Base-by-base conservation (phyloP, 148 eudicot genomes). In the Heliamphora exappendiculata region DNA sequence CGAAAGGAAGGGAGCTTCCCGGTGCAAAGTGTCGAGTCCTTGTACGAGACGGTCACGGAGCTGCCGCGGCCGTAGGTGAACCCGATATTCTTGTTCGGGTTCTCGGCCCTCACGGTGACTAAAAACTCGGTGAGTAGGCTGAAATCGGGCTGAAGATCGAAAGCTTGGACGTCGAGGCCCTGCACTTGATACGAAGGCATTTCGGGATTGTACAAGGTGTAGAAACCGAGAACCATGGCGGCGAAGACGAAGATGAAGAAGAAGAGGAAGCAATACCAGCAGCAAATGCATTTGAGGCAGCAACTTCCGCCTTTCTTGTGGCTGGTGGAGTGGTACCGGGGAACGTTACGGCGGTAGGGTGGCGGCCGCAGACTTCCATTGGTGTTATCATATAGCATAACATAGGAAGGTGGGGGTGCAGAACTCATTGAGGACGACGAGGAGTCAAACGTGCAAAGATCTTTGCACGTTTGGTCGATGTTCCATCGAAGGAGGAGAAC, bases 1-100 rank as follows among this genome's bases (percentile, higher is more conserved):
- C 49, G 64, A 20, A 91, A 91, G 6, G 22, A 17, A 0, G 91
- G 92, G 6, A 89, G 16, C 17, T 73, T 83, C 10, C 97, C 97
- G 0, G 75, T 58, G 58, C 93, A 85, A 8, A 91, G 70, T 0
- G 19, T 63, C 0, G 78, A 50, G 13, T 75, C 87, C 29, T 71
- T 57, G 42, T 78, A 89, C 10, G 70, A 26, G 11, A 89, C 81
- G 0, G 33, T 20, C 7, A 87, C 84, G 2, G 76, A 47, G 75
- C 85, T 88, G 7, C 51, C 77, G 0, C 70, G 5, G 7, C 89
- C 86, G 34, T 88, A 89, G 1, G 66, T 63, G 44, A 89, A 76
- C 2, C 84, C 84, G 1, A 91, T 84, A 1, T 34, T 66, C 0
- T 44, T 36, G 17, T 91, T 89, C 0, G 97, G 91, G 75, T 91